Conservation (phyloP, 257 asterid species). For the Scutellaria baicalensis region DNA sequence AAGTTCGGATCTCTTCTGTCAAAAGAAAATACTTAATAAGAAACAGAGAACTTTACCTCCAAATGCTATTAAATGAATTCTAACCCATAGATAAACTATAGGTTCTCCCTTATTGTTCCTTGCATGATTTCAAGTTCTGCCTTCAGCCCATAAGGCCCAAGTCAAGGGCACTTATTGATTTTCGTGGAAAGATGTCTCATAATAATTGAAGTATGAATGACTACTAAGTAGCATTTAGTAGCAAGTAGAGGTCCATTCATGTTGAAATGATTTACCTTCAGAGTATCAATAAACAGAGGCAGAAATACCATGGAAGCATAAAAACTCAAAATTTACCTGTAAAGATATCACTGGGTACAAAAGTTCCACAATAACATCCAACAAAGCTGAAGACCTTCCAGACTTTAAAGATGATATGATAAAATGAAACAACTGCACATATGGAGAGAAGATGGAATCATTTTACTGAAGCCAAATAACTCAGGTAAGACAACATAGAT, state of each 20-base stretch:
- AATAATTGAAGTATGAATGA: background rate
- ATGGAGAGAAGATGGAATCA: slow-evolving; percentile 12
- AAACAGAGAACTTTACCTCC: background rate
- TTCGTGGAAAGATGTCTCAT: background rate
- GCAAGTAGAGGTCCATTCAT: slow-evolving; percentile 4
- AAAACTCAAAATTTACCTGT: slow-evolving; percentile 44
- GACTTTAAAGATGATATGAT: slow-evolving; percentile 87
- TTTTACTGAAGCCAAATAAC: slow-evolving; percentile 2
- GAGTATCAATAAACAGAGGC: background rate
- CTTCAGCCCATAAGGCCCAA: background rate
- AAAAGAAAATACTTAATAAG: background rate
- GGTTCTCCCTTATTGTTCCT: background rate
- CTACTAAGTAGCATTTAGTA: background rate
- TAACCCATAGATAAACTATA: background rate
- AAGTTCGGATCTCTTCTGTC: background rate
- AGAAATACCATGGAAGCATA: background rate
- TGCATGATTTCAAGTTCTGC: background rate
- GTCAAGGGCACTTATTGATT: background rate
- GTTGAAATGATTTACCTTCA: slow-evolving; percentile 2
- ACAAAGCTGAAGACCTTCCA: slow-evolving; percentile 86
- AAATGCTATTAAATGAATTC: background rate
- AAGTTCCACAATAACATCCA: slow-evolving; percentile 89
- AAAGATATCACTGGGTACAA: slow-evolving; percentile 83
- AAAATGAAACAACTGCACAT: slow-evolving; percentile 82
- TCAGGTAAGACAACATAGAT: slow-evolving; percentile 40